Evolutionary conservation across 108 stramenopile genomes (phyloP).

Genomic region (Fistulifera solaris): DNA sequence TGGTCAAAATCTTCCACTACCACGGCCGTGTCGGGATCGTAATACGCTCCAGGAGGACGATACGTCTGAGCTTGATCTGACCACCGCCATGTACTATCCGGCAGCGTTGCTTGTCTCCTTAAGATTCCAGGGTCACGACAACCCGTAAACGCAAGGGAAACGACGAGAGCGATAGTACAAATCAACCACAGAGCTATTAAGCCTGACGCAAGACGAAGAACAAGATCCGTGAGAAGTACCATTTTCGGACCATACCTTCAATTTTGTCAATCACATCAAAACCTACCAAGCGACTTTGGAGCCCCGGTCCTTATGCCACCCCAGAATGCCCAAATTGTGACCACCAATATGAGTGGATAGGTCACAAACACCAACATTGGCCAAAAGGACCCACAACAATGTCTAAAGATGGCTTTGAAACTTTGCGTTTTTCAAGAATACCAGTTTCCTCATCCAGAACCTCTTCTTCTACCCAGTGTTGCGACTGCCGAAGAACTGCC

Average conservation of each 20-base stretch:
- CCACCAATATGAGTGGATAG: conserved; percentile 74
- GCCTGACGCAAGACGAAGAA: conserved; percentile 15
- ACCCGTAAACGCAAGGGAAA: conserved; percentile 34
- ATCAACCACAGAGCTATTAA: conserved; percentile 25
- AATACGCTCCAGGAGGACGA: conserved; percentile 65
- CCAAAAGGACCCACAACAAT: conserved; percentile 88
- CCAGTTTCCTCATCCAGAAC: conserved; percentile 46
- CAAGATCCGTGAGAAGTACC: conserved; percentile 1
- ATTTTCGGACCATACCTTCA: conserved; percentile 8
- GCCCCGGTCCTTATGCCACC: not conserved
- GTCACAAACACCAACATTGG: conserved; percentile 84
- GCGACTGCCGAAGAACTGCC: conserved; percentile 64
- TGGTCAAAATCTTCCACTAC: conserved; percentile 89
- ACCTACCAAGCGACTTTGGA: conserved; percentile 1
- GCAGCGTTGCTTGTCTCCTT: conserved; percentile 15
- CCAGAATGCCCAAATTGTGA: conserved; percentile 15
- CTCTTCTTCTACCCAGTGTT: conserved; percentile 56
- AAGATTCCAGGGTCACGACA: conserved; percentile 61
- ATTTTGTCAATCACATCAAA: conserved; percentile 18
- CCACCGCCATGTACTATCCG: conserved; percentile 53
- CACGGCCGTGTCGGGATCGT: conserved; percentile 75
- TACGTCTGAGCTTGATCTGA: conserved; percentile 77
- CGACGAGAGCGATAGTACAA: conserved; percentile 26
- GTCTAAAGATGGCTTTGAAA: conserved; percentile 31
- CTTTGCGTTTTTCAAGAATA: conserved; percentile 10